phyloP scores from a whole-genome alignment of 2,329 filamentous ascomycete genomes.

The Pseudocercospora fijiensis region DNA sequence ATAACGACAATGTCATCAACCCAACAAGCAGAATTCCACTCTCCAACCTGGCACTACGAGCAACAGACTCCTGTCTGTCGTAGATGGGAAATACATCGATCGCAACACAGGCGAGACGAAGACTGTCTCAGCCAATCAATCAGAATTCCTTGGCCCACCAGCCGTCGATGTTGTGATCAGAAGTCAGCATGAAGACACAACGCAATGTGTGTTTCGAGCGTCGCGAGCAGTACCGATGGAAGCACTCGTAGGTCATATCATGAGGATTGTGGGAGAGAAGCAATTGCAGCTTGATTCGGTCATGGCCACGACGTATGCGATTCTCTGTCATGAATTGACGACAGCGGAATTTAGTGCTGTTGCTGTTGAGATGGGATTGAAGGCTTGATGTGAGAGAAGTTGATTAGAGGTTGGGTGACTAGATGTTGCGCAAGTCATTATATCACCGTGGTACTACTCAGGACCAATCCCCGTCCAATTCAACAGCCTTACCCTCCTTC shows the following conservation, averaged over 20 bases:
- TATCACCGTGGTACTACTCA: neutral
- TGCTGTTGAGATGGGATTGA: neutral
- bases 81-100: neutral
- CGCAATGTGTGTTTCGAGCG: neutral
- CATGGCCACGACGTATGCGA: neutral
- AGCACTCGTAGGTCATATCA: neutral
- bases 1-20: neutral
- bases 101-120: neutral
- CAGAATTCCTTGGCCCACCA: neutral
- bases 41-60: neutral
- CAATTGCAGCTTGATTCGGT: neutral
- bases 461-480: conserved; percentile 26
- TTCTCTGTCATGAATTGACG: neutral
- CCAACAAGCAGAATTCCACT: neutral
- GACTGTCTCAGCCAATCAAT: neutral
- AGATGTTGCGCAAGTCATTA: no score
- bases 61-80: neutral
- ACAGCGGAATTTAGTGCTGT: neutral
- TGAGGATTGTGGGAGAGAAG: neutral
- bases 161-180: neutral
- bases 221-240: neutral
- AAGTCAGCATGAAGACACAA: neutral
- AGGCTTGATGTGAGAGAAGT: neutral
- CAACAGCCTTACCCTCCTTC: conserved; percentile 20
- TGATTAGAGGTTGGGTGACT: no score